A percentile compares a stretch with the other conserved stretches of the same genome.
Conservation (phyloP, 176 grass and related monocot species). For the Oryza coarctata region DNA sequence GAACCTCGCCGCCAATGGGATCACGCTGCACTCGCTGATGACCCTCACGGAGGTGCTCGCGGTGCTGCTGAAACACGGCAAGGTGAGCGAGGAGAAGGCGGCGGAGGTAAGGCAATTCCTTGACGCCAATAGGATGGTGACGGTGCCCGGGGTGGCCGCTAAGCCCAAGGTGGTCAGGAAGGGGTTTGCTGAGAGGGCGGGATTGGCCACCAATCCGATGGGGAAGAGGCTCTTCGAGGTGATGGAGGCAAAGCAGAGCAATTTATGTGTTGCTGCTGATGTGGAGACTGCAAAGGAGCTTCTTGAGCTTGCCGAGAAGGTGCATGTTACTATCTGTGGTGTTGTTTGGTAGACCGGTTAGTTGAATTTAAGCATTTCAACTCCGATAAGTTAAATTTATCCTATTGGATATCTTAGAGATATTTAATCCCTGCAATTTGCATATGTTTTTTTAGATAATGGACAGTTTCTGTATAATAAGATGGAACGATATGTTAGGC, state of each 20-base stretch:
- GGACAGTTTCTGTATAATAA: not conserved
- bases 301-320: conserved; percentile 79
- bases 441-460: not conserved
- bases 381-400: not conserved
- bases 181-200: conserved; percentile 56
- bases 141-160: conserved; percentile 40
- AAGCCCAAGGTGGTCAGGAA: conserved; percentile 33
- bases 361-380: not conserved
- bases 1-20: conserved; percentile 68
- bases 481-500: not conserved
- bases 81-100: conserved; percentile 68
- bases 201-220: conserved; percentile 59
- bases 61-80: conserved; percentile 58
- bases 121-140: conserved; percentile 77
- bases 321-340: not conserved
- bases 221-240: conserved; percentile 84
- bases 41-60: conserved; percentile 77
- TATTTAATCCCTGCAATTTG: not conserved
- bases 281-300: conserved; percentile 84
- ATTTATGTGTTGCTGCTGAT: conserved; percentile 84
- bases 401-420: not conserved
- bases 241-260: conserved; percentile 88
- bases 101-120: conserved; percentile 76
- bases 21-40: conserved; percentile 72
- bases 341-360: not conserved